Evolutionary conservation across 2,329 filamentous ascomycete species (phyloP), one percentile per base, ranked within the genome.

Genomic region (Xylaria sp.): DNA sequence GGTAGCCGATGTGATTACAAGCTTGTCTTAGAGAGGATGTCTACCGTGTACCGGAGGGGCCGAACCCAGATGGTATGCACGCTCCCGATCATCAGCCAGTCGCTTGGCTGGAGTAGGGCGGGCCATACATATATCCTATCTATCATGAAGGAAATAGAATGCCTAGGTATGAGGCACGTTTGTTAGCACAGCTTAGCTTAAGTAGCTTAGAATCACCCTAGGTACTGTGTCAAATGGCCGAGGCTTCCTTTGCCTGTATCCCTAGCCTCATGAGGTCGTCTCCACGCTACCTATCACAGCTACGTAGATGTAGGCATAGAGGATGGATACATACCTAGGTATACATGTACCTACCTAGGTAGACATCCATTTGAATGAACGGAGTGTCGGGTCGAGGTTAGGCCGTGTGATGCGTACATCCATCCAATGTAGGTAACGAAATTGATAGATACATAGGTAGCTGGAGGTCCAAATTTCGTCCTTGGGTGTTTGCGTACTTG

Each of bases 1-100:
- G 20, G 52, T 44, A 59, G 46, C 58, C 58, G 58, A 16, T 20
- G 43, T 24, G 44, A 52, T 47, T 45, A 53, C 55, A 22, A 52
- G 20, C 39, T 42, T 18, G 48, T 56, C 43, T 61, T 48, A 59
- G 42, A 56, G 48, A 22, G 49, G 37, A 40, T 44, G 43, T 39
- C 34, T 55, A 38, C 46, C 18, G 54, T 54, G 50, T 47, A 57
- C 48, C 54, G 45, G 50, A 38, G 29, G 29, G 29, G 16, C 29
- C 11, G 29, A 4, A 34, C 11, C 5, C 20, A 47, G 21, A 11
- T 44, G 43, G 44, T 20, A 24, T 52, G 46, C 49, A 44, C 5
- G 20, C 20, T n/a, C 39, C 49, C 54, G 46, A 7, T 17, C 18
- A 19, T 29, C 18, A 38, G 13, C 11, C n/a, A 46, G 22, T 51